Percentiles rank a stretch among this genome's conserved stretches.
These are phyloP conservation scores for Fraxinus quadrangulata DNA, from an alignment of 257 asterid genomes.

Conservation along the genomic window DNA sequence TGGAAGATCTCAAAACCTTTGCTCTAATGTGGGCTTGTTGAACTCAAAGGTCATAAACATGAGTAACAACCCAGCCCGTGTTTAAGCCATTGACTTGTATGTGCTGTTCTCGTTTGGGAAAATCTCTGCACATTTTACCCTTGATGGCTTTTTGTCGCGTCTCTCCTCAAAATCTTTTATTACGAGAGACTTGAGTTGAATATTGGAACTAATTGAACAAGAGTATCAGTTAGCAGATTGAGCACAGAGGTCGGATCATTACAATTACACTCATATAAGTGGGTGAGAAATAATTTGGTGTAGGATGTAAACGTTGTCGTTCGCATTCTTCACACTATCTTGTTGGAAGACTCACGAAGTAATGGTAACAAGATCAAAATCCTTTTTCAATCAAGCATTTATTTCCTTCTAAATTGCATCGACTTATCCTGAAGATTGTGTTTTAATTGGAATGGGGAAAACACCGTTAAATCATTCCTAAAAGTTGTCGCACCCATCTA, in stretches of 20 bases:
- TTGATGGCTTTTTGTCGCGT: too few relatives aligned
- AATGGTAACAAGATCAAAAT: not conserved
- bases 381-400: not conserved
- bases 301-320: not conserved
- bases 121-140: too few relatives aligned
- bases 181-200: too few relatives aligned
- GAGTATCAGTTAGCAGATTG: too few relatives aligned
- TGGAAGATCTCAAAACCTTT: slow-evolving; percentile 35
- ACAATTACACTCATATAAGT: not conserved
- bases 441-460: not conserved
- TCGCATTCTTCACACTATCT: not conserved
- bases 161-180: too few relatives aligned
- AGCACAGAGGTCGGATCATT: too few relatives aligned
- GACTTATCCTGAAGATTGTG: not conserved
- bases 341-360: not conserved
- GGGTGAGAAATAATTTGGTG: slow-evolving; percentile 19
- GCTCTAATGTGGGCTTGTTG: slow-evolving; percentile 35
- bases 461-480: not conserved
- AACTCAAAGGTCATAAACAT: slow-evolving; percentile 48
- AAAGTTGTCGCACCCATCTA: too few relatives aligned
- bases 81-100: too few relatives aligned
- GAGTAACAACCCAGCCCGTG: not conserved
- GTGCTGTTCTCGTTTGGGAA: too few relatives aligned
- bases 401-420: not conserved
- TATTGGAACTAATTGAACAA: too few relatives aligned